Evolutionary conservation across 2,329 filamentous ascomycete species (phyloP).

Genomic region (Ophidiomyces ophidiicola): DNA sequence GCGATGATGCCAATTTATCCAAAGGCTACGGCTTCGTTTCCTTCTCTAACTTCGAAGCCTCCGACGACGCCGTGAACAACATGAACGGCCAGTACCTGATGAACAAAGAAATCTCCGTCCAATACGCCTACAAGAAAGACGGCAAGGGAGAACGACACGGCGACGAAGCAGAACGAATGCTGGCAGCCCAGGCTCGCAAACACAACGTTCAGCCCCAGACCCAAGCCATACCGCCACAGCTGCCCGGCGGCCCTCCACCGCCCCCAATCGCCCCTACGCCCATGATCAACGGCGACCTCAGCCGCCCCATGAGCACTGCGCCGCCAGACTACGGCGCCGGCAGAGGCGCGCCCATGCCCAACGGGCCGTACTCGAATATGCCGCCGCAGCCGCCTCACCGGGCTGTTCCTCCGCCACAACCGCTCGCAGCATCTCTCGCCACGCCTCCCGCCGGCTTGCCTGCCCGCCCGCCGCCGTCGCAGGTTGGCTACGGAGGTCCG

Average conservation of each 20-base stretch:
- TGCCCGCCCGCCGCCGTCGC: constrained; percentile 56
- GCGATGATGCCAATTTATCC: constrained; percentile 74
- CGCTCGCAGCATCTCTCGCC: constrained; percentile 34
- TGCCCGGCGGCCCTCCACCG: constrained; percentile 26
- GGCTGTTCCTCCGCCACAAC: constrained; percentile 36
- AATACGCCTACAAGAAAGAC: constrained; percentile 99
- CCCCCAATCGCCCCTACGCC: constrained; percentile 34
- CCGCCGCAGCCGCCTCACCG: constrained; percentile 34
- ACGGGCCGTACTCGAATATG: constrained; percentile 32
- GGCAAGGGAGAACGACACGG: constrained; percentile 94
- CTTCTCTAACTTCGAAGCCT: constrained; percentile 84
- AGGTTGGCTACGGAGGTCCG: constrained; percentile 57
- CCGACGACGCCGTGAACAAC: constrained; percentile 78
- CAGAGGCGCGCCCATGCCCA: constrained; percentile 28
- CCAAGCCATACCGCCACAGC: constrained; percentile 63
- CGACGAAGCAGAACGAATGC: constrained; percentile 80
- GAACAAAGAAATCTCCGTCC: constrained; percentile 91
- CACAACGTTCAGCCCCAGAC: constrained; percentile 80
- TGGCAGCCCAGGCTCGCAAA: constrained; percentile 84
- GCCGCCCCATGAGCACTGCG: constrained; percentile 24
- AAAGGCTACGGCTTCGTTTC: constrained; percentile 97
- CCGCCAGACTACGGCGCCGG: constrained; percentile 27
- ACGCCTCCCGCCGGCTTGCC: constrained; percentile 45
- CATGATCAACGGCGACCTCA: constrained; percentile 33
- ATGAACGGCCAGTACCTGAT: constrained; percentile 95